Conservation (phyloP, 805 yeast genomes). For the Clavispora santaluciae region DNA sequence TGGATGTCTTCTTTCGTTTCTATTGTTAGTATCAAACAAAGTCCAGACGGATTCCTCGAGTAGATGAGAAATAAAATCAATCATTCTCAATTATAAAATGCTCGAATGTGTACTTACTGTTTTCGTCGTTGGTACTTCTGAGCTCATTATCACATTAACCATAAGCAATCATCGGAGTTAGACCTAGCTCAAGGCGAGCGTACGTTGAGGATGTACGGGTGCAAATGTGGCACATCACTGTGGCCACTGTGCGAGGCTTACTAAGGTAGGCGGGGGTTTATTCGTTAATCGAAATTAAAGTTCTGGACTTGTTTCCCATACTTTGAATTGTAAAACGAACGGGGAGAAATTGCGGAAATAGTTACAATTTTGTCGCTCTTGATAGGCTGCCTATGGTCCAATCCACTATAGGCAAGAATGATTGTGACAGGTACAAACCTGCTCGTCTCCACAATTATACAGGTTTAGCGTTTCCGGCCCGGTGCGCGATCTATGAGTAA, state of each 20-base stretch:
- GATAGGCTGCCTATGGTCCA: background rate
- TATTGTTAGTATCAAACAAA: conserved; percentile 2
- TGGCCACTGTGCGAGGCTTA: too few species aligned
- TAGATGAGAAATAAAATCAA: too few species aligned
- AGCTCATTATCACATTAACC: background rate
- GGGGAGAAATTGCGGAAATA: too few species aligned
- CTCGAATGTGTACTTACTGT: too few species aligned
- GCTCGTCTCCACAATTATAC: background rate
- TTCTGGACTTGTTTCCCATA: too few species aligned
- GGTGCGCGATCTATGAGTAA: conserved; percentile 1
- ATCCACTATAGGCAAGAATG: background rate
- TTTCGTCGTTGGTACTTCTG: background rate
- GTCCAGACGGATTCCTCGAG: too few species aligned
- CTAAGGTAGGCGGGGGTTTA: too few species aligned
- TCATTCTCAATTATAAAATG: too few species aligned
- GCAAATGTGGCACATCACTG: background rate
- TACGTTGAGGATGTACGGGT: background rate
- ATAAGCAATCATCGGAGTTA: background rate
- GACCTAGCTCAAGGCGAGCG: background rate
- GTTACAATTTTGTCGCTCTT: background rate
- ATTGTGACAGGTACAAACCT: background rate
- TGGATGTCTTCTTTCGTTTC: conserved; percentile 57
- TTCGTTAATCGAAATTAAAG: too few species aligned
- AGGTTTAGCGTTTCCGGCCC: background rate
- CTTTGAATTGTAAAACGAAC: too few species aligned